Conservation (phyloP, 1,284 basidiomycete species). For the Cryptococcus sp. region DNA sequence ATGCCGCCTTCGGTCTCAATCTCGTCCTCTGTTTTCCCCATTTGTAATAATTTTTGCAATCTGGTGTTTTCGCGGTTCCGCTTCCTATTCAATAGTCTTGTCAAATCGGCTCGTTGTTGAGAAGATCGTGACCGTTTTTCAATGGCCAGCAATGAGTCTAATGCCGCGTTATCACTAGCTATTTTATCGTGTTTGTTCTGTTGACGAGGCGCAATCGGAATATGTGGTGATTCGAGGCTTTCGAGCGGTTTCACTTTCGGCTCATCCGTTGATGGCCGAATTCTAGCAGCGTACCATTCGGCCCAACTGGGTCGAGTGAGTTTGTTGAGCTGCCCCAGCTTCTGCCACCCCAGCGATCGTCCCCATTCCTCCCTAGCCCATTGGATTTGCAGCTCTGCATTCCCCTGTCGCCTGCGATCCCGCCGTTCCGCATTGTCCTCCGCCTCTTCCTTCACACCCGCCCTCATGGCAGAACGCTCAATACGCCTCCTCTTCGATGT, state of each 20-base stretch:
- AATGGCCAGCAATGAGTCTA: background rate
- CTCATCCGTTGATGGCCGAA: no score
- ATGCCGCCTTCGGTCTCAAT: background rate
- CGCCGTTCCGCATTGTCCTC: background rate
- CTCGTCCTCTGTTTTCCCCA: background rate
- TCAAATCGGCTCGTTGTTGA: background rate
- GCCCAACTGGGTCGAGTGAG: background rate
- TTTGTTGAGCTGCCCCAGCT: background rate
- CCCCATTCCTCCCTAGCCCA: background rate
- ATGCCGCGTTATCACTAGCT: background rate
- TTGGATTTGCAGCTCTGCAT: background rate
- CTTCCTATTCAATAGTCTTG: background rate
- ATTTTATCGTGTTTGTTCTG: background rate
- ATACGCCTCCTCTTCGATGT: background rate
- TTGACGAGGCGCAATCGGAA: background rate
- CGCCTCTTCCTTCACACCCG: background rate
- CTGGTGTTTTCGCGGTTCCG: background rate
- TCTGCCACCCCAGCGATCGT: background rate
- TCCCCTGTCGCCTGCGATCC: background rate
- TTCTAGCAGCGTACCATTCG: no score
- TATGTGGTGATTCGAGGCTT: background rate
- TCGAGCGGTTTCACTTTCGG: background rate
- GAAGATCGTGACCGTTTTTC: background rate
- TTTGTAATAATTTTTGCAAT: background rate
- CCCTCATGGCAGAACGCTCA: background rate